These are phyloP conservation scores for Odontarrhena argentea DNA, from an alignment of 345 rosid species.

Conservation along the genomic window DNA sequence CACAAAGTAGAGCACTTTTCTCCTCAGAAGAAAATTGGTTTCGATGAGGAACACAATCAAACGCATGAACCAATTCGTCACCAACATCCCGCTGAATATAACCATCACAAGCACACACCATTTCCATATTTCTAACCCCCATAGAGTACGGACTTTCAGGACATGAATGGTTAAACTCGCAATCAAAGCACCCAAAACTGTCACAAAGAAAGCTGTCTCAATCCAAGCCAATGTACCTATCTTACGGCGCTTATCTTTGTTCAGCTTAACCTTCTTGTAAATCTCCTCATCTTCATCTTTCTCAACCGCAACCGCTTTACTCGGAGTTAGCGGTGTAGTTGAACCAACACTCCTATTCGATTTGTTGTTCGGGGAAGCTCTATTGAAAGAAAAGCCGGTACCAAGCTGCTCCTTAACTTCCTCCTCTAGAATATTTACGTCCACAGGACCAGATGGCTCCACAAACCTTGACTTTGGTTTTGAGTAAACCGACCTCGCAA, in stretches of 20 bases:
- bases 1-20: constrained; percentile 86
- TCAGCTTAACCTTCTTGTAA: constrained; percentile 57
- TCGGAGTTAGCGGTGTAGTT: constrained; percentile 41
- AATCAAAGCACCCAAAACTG: constrained; percentile 47
- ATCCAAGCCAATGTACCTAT: constrained; percentile 49
- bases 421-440: constrained; percentile 54
- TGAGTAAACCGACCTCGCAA: constrained; percentile 60
- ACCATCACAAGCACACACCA: constrained; percentile 89
- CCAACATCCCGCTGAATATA: constrained; percentile 67
- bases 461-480: constrained; percentile 93
- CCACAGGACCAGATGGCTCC: constrained; percentile 55
- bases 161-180: constrained; percentile 58
- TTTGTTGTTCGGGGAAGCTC: constrained; percentile 57
- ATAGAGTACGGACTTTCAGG: constrained; percentile 37
- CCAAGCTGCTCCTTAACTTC: constrained; percentile 47
- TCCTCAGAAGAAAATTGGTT: constrained; percentile 65
- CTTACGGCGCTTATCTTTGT: constrained; percentile 45
- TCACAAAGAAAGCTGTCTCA: constrained; percentile 53
- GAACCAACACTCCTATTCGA: constrained; percentile 39
- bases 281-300: constrained; percentile 66
- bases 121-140: constrained; percentile 77
- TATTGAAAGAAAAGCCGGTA: constrained; percentile 38
- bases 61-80: constrained; percentile 79
- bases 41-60: constrained; percentile 82
- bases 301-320: constrained; percentile 45